These are phyloP conservation scores for Psidium friedrichsthalianum DNA, from an alignment of 345 rosid genomes.

Conservation along the genomic window DNA sequence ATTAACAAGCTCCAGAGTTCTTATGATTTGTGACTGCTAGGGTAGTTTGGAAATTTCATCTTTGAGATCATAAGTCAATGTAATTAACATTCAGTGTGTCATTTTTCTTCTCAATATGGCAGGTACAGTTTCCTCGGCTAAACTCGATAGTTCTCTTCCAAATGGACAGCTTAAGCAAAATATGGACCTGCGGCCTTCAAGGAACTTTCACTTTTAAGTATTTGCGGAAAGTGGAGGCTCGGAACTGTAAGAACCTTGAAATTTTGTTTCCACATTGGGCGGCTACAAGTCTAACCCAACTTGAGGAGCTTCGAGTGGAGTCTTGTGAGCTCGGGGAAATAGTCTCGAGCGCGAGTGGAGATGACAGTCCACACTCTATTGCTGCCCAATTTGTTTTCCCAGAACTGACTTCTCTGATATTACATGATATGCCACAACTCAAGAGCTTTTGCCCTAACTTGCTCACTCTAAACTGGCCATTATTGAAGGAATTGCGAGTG, in stretches of 20 bases:
- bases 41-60: no score
- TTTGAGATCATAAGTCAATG: no score
- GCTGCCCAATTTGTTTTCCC: neutral
- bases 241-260: neutral
- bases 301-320: neutral
- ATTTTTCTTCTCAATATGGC: no score
- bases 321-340: neutral
- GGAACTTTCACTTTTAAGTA: neutral
- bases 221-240: rapidly evolving
- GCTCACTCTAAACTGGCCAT: neutral
- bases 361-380: neutral
- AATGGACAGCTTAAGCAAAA: neutral
- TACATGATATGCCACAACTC: neutral
- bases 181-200: neutral
- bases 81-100: no score
- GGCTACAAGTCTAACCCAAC: neutral
- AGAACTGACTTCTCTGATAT: rapidly evolving
- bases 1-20: neutral
- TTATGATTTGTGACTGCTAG: no score
- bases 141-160: neutral
- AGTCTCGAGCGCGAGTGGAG: neutral
- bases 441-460: rapidly evolving
- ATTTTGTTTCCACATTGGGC: neutral
- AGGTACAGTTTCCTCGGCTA: no score
- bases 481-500: neutral